Evolutionary conservation across 371 early-diverging fungal species (phyloP), one percentile per base, ranked within the genome.

Genomic region (Dichotomocladium elegans): DNA sequence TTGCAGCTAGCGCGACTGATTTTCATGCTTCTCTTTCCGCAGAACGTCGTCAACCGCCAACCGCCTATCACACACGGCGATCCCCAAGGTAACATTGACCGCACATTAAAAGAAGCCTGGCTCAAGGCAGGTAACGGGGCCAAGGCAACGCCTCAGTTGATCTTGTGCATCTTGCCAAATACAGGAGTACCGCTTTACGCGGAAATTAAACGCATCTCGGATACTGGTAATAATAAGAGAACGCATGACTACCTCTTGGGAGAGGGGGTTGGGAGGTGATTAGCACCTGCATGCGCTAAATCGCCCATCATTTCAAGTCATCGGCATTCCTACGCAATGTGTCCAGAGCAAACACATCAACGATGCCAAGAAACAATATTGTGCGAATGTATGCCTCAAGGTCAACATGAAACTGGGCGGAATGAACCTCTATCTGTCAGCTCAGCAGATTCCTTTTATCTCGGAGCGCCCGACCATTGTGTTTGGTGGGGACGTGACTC

Each of bases 401-500:
- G 86, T 94, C 50, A 94, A 94, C 72, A 80, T 86, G 46, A 94
- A 93, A 68, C 71, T 92, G 14, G 92, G 94, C 45, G 93, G 92
- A 19, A 70, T 77, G 59, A 93, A 90, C 69, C 58, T 72, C 27
- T 62, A 95, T n/a, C 68, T 97, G 55, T 43, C 60, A 9, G 61
- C 70, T 22, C 55, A 60, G 7, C 67, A 77, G 37, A 71, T 81
- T n/a, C 72, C 76, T 1, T 88, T 92, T 63, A 74, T 93, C 47
- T 68, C 77, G 28, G 69, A 83, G 34, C 69, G 80, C 10, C 89
- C 93, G 1, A 96, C 95, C 4, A 90, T 99, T 43, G 61, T 99
- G n/a, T 73, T 99, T 60, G 98, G 98, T 15, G 94, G 93, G 21
- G 96, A 98, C 73, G 92, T 97, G 12, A 86, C 91, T 2, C 92